Conservation (phyloP, 345 rosid genomes). For the Murraya paniculata region DNA sequence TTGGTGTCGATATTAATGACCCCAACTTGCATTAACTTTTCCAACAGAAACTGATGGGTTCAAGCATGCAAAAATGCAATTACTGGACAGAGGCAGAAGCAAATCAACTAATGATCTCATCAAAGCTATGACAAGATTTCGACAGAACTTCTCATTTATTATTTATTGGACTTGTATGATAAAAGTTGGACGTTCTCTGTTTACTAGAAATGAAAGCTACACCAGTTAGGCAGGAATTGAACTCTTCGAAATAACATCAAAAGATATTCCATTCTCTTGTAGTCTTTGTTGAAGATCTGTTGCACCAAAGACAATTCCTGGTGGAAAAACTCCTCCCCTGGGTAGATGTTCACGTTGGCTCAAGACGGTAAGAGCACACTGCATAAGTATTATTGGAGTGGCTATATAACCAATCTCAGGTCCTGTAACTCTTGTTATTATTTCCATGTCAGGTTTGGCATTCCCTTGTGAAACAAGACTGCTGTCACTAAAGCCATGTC, state of each 20-base stretch:
- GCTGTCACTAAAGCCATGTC: slow-evolving; percentile 62
- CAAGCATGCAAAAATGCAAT: not conserved
- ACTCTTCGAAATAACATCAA: slow-evolving; percentile 63
- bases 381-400: slow-evolving; percentile 64
- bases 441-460: slow-evolving; percentile 55
- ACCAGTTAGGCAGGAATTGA: slow-evolving; percentile 27
- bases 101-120: not conserved
- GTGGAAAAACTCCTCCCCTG: slow-evolving; percentile 72
- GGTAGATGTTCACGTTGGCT: slow-evolving; percentile 58
- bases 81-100: not conserved
- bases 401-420: slow-evolving; percentile 88
- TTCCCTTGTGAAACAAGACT: slow-evolving; percentile 39
- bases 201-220: not conserved
- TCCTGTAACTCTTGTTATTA: slow-evolving; percentile 72
- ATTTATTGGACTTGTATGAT: not conserved
- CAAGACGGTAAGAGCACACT: slow-evolving; percentile 63
- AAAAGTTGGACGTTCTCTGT: not conserved
- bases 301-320: slow-evolving; percentile 76
- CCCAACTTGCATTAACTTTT: no score
- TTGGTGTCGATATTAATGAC: no score
- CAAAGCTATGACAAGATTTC: not conserved
- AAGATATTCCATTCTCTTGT: slow-evolving; percentile 71
- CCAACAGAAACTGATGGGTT: no score
- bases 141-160: not conserved
- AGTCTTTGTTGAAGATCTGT: slow-evolving; percentile 70